These are phyloP conservation scores for Eucalyptus virginea DNA, from an alignment of 345 rosid species.

Conservation along the genomic window DNA sequence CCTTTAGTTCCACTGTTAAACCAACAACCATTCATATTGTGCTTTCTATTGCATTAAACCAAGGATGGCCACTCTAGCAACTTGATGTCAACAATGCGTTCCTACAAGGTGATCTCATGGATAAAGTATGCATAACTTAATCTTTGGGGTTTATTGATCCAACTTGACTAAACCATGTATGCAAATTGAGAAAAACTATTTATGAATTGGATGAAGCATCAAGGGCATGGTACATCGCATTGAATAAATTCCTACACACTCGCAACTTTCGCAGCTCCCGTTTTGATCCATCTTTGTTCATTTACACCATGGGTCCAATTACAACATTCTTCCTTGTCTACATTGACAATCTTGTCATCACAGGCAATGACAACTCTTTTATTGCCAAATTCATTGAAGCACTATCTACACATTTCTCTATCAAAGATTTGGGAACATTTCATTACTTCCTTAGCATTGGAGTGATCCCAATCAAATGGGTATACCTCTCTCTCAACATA, in stretches of 20 bases:
- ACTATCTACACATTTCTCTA: background rate
- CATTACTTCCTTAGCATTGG: background rate
- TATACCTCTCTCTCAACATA: background rate
- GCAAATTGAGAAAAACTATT: too few species aligned
- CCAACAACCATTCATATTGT: background rate
- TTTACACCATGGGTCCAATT: background rate
- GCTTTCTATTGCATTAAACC: too few species aligned
- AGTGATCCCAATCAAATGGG: background rate
- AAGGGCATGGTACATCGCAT: background rate
- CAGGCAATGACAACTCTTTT: rapidly evolving
- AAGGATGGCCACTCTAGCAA: rapidly evolving
- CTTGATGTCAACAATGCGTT: too few species aligned
- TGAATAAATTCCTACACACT: background rate
- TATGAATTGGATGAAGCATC: too few species aligned
- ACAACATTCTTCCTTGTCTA: background rate
- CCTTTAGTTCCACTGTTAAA: background rate
- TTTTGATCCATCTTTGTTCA: background rate
- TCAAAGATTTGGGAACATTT: background rate
- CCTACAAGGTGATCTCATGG: too few species aligned
- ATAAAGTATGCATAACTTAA: too few species aligned
- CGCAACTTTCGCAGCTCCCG: background rate
- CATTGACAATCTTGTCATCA: background rate
- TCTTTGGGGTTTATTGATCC: too few species aligned
- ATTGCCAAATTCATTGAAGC: rapidly evolving
- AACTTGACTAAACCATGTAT: too few species aligned